phyloP scores from a whole-genome alignment of 129 eudicot species.

The sunflower (Helianthus annuus) region HanXRQr2.0-SUNRISE NC_035435.2:172067176-172067675 shows the following conservation, averaged over 20 bases:
- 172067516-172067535: conserved; percentile 11
- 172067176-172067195: neutral
- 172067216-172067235: neutral
- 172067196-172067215: neutral
- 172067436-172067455: neutral
- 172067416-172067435: conserved; percentile 12
- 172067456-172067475: neutral
- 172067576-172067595: conserved; percentile 84
- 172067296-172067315: neutral
- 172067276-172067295: neutral
- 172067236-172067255: neutral
- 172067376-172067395: neutral
- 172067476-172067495: neutral
- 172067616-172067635: conserved; percentile 91
- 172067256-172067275: conserved; percentile 8
- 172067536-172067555: conserved; percentile 30
- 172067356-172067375: neutral
- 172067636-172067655: conserved; percentile 83
- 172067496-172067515: conserved; percentile 7
- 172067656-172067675: conserved; percentile 73
- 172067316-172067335: neutral
- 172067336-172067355: conserved; percentile 5
- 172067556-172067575: conserved; percentile 85
- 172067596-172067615: conserved; percentile 85
- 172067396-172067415: conserved; percentile 3